Evolutionary conservation across 2,329 filamentous ascomycete species (phyloP).

Genomic region (Fusarium newnesense): DNA sequence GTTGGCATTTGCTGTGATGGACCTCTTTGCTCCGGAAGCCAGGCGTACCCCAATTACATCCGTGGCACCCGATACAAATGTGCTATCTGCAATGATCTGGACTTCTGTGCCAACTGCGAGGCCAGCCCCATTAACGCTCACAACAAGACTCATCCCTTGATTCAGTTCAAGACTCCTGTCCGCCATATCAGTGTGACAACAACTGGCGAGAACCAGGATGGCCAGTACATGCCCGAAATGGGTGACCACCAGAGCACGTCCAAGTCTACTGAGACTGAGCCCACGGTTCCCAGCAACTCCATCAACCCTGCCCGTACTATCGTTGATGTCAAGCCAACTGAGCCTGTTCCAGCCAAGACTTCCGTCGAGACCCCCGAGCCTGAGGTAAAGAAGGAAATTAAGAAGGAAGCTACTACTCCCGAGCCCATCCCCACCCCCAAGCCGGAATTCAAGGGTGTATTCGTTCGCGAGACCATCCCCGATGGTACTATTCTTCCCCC

Average conservation of each 20-base stretch:
- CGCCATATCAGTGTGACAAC: slow-evolving; percentile 89
- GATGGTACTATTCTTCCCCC: slow-evolving; percentile 81
- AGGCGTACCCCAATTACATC: slow-evolving; percentile 75
- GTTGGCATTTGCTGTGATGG: slow-evolving; percentile 94
- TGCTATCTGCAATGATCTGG: slow-evolving; percentile 91
- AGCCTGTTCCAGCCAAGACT: slow-evolving; percentile 44
- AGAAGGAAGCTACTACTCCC: slow-evolving; percentile 42
- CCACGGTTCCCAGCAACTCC: slow-evolving; percentile 58
- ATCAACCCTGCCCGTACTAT: slow-evolving; percentile 74
- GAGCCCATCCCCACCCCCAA: slow-evolving; percentile 39
- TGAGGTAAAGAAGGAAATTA: slow-evolving; percentile 20
- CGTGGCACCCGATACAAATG: slow-evolving; percentile 94
- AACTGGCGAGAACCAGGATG: slow-evolving; percentile 77
- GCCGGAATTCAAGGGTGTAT: slow-evolving; percentile 64
- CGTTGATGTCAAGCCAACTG: slow-evolving; percentile 74
- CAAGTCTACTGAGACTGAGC: slow-evolving; percentile 58
- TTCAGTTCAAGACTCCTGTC: slow-evolving; percentile 96
- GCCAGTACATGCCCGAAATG: slow-evolving; percentile 72
- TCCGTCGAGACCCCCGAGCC: slow-evolving; percentile 12
- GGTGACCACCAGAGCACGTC: slow-evolving; percentile 68
- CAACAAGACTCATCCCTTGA: slow-evolving; percentile 95
- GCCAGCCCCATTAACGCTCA: slow-evolving; percentile 85
- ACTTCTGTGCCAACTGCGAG: slow-evolving; percentile 96
- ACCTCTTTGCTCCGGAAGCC: slow-evolving; percentile 76
- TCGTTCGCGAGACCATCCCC: slow-evolving; percentile 79